phyloP scores from a whole-genome alignment of 768 basidiomycete genomes.

The Rhizopogon salebrosus region DNA sequence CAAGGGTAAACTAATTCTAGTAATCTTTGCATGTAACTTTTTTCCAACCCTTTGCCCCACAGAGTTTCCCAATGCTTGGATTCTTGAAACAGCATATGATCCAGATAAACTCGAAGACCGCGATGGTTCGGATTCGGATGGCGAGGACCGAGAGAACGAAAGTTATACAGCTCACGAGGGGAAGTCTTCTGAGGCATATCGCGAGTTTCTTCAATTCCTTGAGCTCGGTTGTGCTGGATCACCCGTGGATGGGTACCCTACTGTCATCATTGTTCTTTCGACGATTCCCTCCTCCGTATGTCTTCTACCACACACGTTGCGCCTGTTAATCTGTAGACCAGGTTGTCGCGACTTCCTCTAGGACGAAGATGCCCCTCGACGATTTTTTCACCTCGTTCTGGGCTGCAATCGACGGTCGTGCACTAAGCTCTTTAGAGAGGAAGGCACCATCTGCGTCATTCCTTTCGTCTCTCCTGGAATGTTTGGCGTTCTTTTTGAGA shows the following conservation, averaged over 20 bases:
- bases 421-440: constrained; percentile 54
- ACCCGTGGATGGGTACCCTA: constrained; percentile 76
- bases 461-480: constrained; percentile 66
- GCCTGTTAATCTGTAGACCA: neutral
- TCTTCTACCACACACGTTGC: neutral
- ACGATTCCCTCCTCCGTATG: constrained; percentile 70
- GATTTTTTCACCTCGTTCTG: constrained; percentile 75
- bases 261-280: constrained; percentile 74
- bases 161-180: neutral
- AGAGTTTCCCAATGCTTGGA: constrained; percentile 72
- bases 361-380: constrained; percentile 22
- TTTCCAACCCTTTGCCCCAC: neutral
- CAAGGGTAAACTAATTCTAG: constrained; percentile 42
- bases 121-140: constrained; percentile 27
- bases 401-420: constrained; percentile 69
- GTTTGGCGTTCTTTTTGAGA: constrained; percentile 51
- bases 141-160: constrained; percentile 1
- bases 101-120: constrained; percentile 22
- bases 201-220: constrained; percentile 76
- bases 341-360: constrained; percentile 17
- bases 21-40: neutral
- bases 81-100: constrained; percentile 30
- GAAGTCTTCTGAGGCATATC: constrained; percentile 45
- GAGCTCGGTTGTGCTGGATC: constrained; percentile 74
- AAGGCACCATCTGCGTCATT: constrained; percentile 56